Base-by-base conservation (phyloP, 768 basidiomycete species). In the Lactifluus subvellereus region DNA sequence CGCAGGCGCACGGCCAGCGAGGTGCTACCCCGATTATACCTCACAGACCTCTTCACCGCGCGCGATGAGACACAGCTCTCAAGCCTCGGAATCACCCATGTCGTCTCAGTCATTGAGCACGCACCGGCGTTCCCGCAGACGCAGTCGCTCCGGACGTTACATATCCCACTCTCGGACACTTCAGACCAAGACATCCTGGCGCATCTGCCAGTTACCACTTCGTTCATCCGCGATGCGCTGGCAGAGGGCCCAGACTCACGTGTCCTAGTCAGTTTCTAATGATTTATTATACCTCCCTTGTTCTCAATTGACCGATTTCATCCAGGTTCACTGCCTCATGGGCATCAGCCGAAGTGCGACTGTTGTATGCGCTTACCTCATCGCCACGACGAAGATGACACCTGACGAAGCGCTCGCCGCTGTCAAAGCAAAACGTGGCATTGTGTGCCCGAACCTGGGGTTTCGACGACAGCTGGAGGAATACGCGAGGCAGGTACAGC, bases 271-370 rank as follows among this genome's bases (percentile, higher is more conserved):
- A 64, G 83, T 71, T 20, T 32, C 35, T 3, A 2, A 4, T 16
- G 16, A 4, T 14, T 13, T 14, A 4, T 8, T 33, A 0, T 20
- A 30, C 20, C 9, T 11, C 11, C 40, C 13, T 50, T 37, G 32
- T 47, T 42, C 16, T 37, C 16, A 30, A 54, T 45, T 10, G 14
- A 45, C 14, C 4, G 5, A 6, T 43, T 48, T 7, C 13, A 13
- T 52, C 35, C 33, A 90, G 88, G 87, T 91, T 14, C 90, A 92
- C 72, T 91, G 90, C 71, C 73, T 85, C 49, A 83, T 85, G 73
- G 90, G 90, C 45, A 79, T 91, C 58, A 89, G 87, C 67, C 81
- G 90, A 30, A 88, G 87, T 49, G 82, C 89, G 0, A 90, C 88
- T 3, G 81, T 91, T 47, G 84, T 91, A 4, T 87, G 87, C 66